Evolutionary conservation across 169 alveolate species (phyloP).

Genomic region (Plasmodium gaboni): DNA sequence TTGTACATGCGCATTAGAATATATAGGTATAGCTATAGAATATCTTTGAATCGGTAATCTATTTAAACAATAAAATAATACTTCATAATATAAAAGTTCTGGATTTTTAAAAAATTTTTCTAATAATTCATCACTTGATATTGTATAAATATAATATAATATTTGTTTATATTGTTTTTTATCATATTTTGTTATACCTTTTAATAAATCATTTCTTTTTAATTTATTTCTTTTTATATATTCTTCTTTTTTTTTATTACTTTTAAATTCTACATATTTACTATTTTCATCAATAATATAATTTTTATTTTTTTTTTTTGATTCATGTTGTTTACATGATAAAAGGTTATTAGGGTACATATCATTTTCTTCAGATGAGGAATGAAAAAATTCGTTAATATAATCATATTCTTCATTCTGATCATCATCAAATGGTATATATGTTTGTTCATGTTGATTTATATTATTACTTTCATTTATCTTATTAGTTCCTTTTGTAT

Average conservation of each 20-base stretch:
- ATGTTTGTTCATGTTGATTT: not conserved
- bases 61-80: slow-evolving; percentile 47
- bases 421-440: not conserved
- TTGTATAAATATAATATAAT: slow-evolving; percentile 43
- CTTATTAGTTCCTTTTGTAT: too few relatives aligned
- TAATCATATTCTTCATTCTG: slow-evolving; percentile 47
- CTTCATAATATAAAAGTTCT: slow-evolving; percentile 62
- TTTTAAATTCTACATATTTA: not conserved
- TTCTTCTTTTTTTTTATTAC: not conserved
- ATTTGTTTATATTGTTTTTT: slow-evolving; percentile 47
- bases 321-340: not conserved
- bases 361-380: slow-evolving; percentile 56
- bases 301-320: too few relatives aligned
- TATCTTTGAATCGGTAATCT: slow-evolving; percentile 60
- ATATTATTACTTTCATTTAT: not conserved
- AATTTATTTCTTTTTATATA: slow-evolving; percentile 2
- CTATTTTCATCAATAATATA: not conserved
- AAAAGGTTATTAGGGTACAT: not conserved
- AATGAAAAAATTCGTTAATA: slow-evolving; percentile 49
- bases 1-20: slow-evolving; percentile 75
- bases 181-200: slow-evolving; percentile 69
- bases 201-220: slow-evolving; percentile 34
- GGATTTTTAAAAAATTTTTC: slow-evolving; percentile 63
- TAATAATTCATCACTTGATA: slow-evolving; percentile 46
- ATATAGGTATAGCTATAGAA: slow-evolving; percentile 39